Base-by-base conservation (phyloP, 805 yeast species). In the Kregervanrija pseudodelftensis region DNA sequence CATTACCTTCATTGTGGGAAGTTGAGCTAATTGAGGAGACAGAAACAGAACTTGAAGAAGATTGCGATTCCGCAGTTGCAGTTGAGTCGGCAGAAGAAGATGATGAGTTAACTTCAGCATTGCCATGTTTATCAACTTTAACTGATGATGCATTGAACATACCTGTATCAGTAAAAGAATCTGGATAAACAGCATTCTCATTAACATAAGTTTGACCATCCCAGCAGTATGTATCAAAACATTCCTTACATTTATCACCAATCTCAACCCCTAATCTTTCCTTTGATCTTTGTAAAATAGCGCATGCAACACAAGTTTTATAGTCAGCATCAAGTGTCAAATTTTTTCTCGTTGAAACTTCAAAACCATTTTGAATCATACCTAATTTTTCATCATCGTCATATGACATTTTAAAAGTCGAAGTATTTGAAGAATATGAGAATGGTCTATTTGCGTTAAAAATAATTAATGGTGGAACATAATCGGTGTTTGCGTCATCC, bases 301-400 rank as follows among this genome's bases (percentile, higher is more conserved):
- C 95, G 70, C 95, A 87, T 2, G 85, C 85, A 40, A 87, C 73
- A 68, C 95, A 87, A 7, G 79, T 74, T 36, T 76, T 67, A 81
- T 85, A 87, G 36, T 83, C 79, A 4, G 66, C 59, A 52, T 85
- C 95, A 17, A 80, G 57, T 11, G 95, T 82, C 33, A 78, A 64
- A 59, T 85, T 86, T 46, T 72, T 69, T 57, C 83, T 74, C 1
- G 90, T 70, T 11, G 82, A 75, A 11, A 76, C 72, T 54, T 84
- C 86, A 58, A 78, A 84, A 9, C 95, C 95, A 60, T 88, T 88
- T 53, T 70, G 63, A 45, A 87, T 75, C 70, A 87, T 74, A 0
- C 73, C 68, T 37, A 68, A 61, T 52, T 79, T 76, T 54, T 82
- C 85, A 0, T 69, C 70, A 38, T 73, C 74, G 2, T 69, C 63